A percentile compares a stretch with the other conserved stretches of the same genome.
These are phyloP conservation scores for Phaeosphaeriaceae sp. DNA, from an alignment of 2,329 filamentous ascomycete genomes.

Conservation along the genomic window DNA sequence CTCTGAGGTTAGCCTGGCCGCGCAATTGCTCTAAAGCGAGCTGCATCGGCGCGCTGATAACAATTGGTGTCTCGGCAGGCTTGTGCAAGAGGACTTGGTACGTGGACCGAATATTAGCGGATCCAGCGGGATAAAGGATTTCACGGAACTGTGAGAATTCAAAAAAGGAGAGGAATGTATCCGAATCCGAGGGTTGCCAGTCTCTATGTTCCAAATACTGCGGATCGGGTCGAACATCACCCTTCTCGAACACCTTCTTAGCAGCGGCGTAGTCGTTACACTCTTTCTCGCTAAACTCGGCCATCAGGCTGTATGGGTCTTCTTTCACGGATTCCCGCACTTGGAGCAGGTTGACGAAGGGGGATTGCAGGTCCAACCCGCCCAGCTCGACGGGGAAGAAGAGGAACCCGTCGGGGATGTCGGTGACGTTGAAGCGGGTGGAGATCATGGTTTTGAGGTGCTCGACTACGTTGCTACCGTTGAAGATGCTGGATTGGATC, in stretches of 20 bases:
- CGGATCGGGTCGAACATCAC: slow-evolving; percentile 10
- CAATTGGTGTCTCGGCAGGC: slow-evolving; percentile 29
- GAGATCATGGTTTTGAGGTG: slow-evolving; percentile 58
- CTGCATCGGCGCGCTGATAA: slow-evolving; percentile 23
- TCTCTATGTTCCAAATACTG: neutral
- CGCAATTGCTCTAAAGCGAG: slow-evolving; percentile 30
- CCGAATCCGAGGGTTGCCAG: slow-evolving; percentile 13
- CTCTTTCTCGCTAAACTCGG: slow-evolving; percentile 49
- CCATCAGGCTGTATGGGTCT: slow-evolving; percentile 52
- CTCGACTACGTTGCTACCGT: slow-evolving; percentile 39
- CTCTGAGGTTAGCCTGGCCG: slow-evolving; percentile 28
- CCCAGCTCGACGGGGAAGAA: slow-evolving; percentile 62
- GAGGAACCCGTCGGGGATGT: slow-evolving; percentile 61
- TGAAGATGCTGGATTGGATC: slow-evolving; percentile 60
- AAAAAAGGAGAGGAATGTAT: slow-evolving; percentile 33
- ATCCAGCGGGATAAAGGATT: slow-evolving; percentile 8
- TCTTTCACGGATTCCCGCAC: slow-evolving; percentile 46
- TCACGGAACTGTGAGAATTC: slow-evolving; percentile 36
- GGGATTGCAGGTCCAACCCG: slow-evolving; percentile 59
- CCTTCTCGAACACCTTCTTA: slow-evolving; percentile 39
- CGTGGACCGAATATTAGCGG: slow-evolving; percentile 20
- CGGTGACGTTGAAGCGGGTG: slow-evolving; percentile 59
- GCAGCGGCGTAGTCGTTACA: slow-evolving; percentile 46
- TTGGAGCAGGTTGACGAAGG: slow-evolving; percentile 58
- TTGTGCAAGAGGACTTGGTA: slow-evolving; percentile 30